phyloP scores from a whole-genome alignment of 2,329 filamentous ascomycete genomes.

The Paecilomyces variotii region DNA sequence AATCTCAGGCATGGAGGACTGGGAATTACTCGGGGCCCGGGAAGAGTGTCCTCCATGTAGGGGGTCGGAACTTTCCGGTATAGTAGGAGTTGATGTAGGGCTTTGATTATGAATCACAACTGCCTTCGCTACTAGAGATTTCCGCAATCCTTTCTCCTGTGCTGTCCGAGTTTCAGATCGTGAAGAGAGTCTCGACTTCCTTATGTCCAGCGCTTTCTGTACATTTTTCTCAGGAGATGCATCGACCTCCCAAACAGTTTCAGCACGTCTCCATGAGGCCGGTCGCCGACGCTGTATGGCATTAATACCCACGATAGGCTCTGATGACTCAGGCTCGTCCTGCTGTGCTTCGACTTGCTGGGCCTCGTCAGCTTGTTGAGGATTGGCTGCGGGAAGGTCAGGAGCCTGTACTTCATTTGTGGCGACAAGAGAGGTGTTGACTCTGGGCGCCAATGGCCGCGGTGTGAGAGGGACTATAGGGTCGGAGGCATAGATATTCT shows the following conservation, averaged over 20 bases:
- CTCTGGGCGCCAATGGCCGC: slow-evolving; percentile 2
- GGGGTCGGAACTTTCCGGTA: slow-evolving; percentile 3
- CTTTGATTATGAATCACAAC: slow-evolving; percentile 6
- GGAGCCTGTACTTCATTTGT: slow-evolving; percentile 6
- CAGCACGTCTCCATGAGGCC: slow-evolving; percentile 15
- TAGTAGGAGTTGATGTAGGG: slow-evolving; percentile 8
- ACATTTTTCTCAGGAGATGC: slow-evolving; percentile 21
- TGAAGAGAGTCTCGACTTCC: background rate
- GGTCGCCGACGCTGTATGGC: slow-evolving; percentile 14
- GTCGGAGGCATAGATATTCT: slow-evolving; percentile 21
- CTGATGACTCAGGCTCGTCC: background rate
- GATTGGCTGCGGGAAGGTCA: slow-evolving; percentile 4
- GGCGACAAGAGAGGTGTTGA: slow-evolving; percentile 7
- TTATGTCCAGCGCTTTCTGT: slow-evolving; percentile 7
- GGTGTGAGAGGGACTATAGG: slow-evolving; percentile 20
- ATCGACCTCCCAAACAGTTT: slow-evolving; percentile 30
- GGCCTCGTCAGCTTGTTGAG: background rate
- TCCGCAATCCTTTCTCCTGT: slow-evolving; percentile 5
- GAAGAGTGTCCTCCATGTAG: slow-evolving; percentile 8
- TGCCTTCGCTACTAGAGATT: slow-evolving; percentile 1
- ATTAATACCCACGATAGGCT: background rate
- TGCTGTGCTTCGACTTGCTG: background rate
- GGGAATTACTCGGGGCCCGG: background rate
- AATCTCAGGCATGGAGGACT: slow-evolving; percentile 8
- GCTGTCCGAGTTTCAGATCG: background rate